Conservation (phyloP, 257 asterid species). For the Solanum gandarillasii region DNA sequence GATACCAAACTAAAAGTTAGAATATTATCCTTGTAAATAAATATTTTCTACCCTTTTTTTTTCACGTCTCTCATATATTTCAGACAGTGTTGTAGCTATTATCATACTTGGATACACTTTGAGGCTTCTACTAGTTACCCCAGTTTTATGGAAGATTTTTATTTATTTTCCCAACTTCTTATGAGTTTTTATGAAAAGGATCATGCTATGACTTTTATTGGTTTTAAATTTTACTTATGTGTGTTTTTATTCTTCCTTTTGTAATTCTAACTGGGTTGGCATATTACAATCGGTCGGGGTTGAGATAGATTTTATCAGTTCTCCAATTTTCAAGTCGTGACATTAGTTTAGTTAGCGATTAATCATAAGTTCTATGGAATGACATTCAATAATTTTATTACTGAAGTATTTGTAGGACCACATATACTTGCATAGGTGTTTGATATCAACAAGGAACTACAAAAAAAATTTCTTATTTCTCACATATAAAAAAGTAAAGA, state of each 20-base stretch:
- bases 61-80: too few species aligned
- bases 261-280: too few species aligned
- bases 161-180: too few species aligned
- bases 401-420: neutral
- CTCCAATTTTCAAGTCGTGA: neutral
- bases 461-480: neutral
- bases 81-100: too few species aligned
- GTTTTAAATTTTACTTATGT: too few species aligned
- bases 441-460: neutral
- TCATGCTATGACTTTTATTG: too few species aligned
- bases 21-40: too few species aligned
- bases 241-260: neutral
- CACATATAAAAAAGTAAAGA: neutral
- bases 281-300: too few species aligned
- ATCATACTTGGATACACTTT: neutral
- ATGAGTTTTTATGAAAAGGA: neutral
- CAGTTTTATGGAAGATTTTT: neutral
- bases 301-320: neutral
- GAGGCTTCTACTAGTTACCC: neutral
- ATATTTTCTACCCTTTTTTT: too few species aligned
- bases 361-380: too few species aligned
- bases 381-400: too few species aligned
- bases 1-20: neutral
- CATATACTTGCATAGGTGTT: neutral
- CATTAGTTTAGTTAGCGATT: neutral